These are phyloP conservation scores for Camellia oleifera DNA, from an alignment of 179 eudicot genomes.

Conservation along the genomic window DNA sequence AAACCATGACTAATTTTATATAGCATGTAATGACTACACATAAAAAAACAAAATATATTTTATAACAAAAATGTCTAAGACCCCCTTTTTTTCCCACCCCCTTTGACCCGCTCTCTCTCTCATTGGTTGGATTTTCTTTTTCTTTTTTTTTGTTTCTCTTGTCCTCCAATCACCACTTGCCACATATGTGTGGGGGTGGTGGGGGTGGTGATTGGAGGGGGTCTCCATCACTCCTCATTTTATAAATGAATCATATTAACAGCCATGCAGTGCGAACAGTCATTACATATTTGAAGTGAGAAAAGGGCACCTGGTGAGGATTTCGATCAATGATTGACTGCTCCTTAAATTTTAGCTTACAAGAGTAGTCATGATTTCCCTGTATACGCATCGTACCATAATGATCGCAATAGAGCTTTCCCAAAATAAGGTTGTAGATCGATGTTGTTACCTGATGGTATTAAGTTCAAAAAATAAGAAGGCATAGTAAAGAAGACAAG, in stretches of 20 bases:
- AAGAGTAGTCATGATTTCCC: conserved; percentile 65
- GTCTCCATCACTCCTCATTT: no score
- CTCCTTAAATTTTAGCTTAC: conserved; percentile 85
- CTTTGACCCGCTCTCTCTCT: no score
- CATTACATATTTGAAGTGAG: conserved; percentile 1
- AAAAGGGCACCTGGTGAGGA: conserved; percentile 73
- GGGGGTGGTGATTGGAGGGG: no score
- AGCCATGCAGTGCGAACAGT: background rate
- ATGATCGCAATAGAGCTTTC: conserved; percentile 87
- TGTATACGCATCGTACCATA: conserved; percentile 89
- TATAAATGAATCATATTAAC: no score
- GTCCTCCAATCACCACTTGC: no score
- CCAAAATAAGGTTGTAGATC: conserved; percentile 84
- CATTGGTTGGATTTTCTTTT: no score
- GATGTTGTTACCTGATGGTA: conserved; percentile 79
- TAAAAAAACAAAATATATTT: background rate
- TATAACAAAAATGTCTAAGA: no score
- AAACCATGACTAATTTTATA: background rate
- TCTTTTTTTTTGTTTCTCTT: no score
- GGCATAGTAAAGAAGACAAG: background rate
- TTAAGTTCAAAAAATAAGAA: conserved; percentile 4
- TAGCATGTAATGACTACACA: background rate
- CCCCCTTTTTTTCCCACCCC: no score
- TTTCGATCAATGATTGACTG: conserved; percentile 89
- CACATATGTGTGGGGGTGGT: no score